These are phyloP conservation scores for Clavispora fructus DNA, from an alignment of 805 yeast genomes.

Conservation along the genomic window DNA sequence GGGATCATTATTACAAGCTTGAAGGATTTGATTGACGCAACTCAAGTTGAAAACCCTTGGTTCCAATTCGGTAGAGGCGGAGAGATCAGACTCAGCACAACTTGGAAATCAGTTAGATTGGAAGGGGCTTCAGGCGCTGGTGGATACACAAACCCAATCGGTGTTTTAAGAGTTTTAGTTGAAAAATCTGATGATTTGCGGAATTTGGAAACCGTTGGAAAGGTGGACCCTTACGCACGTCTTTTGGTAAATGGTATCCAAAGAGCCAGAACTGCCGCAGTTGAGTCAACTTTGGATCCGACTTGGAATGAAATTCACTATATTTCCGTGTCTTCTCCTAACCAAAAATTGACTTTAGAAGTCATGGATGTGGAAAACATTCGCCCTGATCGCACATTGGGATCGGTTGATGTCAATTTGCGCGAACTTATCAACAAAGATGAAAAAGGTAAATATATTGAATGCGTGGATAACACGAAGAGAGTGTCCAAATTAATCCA, in stretches of 20 bases:
- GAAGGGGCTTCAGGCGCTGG: constrained; percentile 61
- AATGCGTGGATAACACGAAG: constrained; percentile 49
- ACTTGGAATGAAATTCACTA: constrained; percentile 80
- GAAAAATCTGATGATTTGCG: constrained; percentile 68
- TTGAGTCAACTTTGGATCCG: constrained; percentile 67
- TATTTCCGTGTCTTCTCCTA: constrained; percentile 75
- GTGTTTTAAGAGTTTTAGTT: constrained; percentile 74
- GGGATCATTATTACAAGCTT: constrained; percentile 56
- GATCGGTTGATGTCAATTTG: constrained; percentile 68
- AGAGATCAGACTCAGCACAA: constrained; percentile 60
- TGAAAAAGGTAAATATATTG: constrained; percentile 58
- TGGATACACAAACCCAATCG: constrained; percentile 92
- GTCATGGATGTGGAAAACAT: constrained; percentile 85
- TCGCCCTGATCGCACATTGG: constrained; percentile 82
- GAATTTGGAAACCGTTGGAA: constrained; percentile 85
- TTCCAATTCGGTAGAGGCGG: constrained; percentile 71
- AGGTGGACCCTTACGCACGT: constrained; percentile 86
- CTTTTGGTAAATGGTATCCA: constrained; percentile 71
- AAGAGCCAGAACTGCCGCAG: constrained; percentile 70
- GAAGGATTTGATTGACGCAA: constrained; percentile 67
- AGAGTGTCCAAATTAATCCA: constrained; percentile 61
- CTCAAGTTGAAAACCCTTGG: constrained; percentile 76
- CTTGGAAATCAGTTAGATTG: constrained; percentile 84
- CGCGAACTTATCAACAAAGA: constrained; percentile 62
- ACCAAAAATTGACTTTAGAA: constrained; percentile 78